Conservation (phyloP, 2,329 filamentous ascomycete genomes). For the Pseudomassariella vexata region DNA sequence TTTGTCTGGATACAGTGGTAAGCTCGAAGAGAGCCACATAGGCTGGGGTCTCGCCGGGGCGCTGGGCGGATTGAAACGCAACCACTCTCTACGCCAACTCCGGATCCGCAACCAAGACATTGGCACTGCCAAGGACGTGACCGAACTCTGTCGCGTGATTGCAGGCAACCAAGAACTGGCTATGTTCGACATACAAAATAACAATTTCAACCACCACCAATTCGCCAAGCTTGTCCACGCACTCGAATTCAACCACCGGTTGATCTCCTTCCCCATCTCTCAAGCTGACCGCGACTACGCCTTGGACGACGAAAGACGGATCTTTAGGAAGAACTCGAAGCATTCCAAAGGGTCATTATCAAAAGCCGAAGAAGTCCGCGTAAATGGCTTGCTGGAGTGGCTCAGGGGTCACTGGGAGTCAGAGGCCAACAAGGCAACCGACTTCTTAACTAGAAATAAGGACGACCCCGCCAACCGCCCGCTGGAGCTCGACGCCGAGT, state of each 20-base stretch:
- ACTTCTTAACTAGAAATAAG: slow-evolving; percentile 17
- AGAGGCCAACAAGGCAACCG: slow-evolving; percentile 14
- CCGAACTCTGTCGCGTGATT: slow-evolving; percentile 43
- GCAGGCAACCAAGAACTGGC: slow-evolving; percentile 41
- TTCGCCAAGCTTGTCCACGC: slow-evolving; percentile 21
- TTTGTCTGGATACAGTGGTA: slow-evolving; percentile 50
- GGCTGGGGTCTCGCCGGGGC: slow-evolving; percentile 47
- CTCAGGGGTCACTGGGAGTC: slow-evolving; percentile 19
- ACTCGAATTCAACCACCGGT: slow-evolving; percentile 19
- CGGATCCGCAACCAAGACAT: slow-evolving; percentile 52
- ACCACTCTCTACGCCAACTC: slow-evolving; percentile 41
- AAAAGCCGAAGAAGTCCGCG: slow-evolving; percentile 18
- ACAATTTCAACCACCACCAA: slow-evolving; percentile 41
- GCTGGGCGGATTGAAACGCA: slow-evolving; percentile 39
- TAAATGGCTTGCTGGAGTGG: slow-evolving; percentile 17
- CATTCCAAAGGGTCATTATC: slow-evolving; percentile 12
- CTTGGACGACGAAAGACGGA: slow-evolving; percentile 18
- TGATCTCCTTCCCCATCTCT: slow-evolving; percentile 24
- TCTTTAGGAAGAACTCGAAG: slow-evolving; percentile 13
- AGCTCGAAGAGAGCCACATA: slow-evolving; percentile 51
- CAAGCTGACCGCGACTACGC: slow-evolving; percentile 19
- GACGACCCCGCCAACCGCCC: slow-evolving; percentile 11
- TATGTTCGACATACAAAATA: slow-evolving; percentile 49
- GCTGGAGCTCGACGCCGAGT: slow-evolving; percentile 17
- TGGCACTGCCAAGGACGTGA: slow-evolving; percentile 30